These are phyloP conservation scores for Aspergillus costaricaensis DNA, from an alignment of 2,329 filamentous ascomycete species.

Conservation along the genomic window DNA sequence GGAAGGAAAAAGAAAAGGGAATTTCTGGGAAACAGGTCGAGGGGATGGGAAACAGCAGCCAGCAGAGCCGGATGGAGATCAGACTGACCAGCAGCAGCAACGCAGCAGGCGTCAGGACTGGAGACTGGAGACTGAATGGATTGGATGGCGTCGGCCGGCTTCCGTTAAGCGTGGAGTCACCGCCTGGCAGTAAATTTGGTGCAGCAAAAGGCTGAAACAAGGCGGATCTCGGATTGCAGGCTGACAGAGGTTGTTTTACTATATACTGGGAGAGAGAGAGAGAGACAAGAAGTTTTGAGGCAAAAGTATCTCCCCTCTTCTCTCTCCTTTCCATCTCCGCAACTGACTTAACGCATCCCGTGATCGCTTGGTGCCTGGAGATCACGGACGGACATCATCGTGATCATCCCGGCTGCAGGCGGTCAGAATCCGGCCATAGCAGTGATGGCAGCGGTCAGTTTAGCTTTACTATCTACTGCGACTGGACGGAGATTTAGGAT, in stretches of 20 bases:
- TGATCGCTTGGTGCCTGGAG: background rate
- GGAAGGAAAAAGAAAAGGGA: background rate
- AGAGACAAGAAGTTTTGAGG: background rate
- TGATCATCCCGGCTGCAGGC: background rate
- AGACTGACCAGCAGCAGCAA: constrained; percentile 13
- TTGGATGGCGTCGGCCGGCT: background rate
- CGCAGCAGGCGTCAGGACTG: constrained; percentile 5
- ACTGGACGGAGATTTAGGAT: too few species aligned
- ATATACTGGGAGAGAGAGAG: background rate
- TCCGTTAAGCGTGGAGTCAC: constrained; percentile 1
- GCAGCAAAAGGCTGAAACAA: background rate
- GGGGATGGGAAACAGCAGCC: constrained; percentile 7
- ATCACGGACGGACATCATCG: background rate
- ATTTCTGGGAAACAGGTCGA: background rate
- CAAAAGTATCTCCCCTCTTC: background rate
- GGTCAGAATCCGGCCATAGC: background rate
- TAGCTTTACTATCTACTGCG: background rate
- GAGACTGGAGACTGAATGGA: background rate
- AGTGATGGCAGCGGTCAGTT: background rate
- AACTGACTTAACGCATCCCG: background rate
- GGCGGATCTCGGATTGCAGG: background rate
- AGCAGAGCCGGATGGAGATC: background rate
- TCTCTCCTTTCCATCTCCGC: background rate
- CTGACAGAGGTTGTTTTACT: background rate
- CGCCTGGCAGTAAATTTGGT: background rate